Evolutionary conservation across 768 basidiomycete species (phyloP), one percentile per base, ranked within the genome.

Genomic region (Tephrocybe sp.): DNA sequence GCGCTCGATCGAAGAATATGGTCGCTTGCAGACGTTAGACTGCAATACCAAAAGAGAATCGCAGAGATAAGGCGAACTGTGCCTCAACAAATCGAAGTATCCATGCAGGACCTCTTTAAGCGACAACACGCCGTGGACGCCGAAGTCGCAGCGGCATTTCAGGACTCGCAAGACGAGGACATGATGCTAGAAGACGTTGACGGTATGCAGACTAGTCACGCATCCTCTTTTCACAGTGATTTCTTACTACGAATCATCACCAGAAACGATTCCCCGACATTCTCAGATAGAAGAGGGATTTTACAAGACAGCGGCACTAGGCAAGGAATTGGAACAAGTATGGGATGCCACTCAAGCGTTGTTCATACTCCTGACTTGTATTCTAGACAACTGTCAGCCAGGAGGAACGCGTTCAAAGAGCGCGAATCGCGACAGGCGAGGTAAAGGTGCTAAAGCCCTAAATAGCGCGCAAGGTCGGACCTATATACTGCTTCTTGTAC

Each of bases 1-100:
- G 82, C 80, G 2, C 78, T 95, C 25, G 92, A 94, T 62, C 71
- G 88, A 42, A 79, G 80, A 38, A 86, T 94, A 38, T 91, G 87
- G 86, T 84, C 86, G 1, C 65, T 93, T 16, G 83, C 86, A 34
- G 80, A 86, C 55, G 87, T 87, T 42, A 73, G 84, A 24, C 68
- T 91, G 44, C 77, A 84, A 55, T 90, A 82, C 82, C 83, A 91
- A 60, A 82, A 79, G 53, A 77, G 84, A 48, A 76, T 89, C 31
- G 84, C 86, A 19, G 77, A 78, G 42, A 79, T 79, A 49, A 77
- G 91, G 39, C 82, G 86, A 41, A 78, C 71, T 8, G 69, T 74
- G 34, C 92, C 91, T 0, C 60, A 56, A 16, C 75, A 82, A 49
- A 72, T 86, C 15, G 74, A 78, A 47, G 50, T 59, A 11, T 58